A percentile compares a stretch with the other conserved stretches of the same genome.
These are phyloP conservation scores for Trichosporon asahii DNA, from an alignment of 1,284 basidiomycete genomes.

Conservation along the genomic window DNA sequence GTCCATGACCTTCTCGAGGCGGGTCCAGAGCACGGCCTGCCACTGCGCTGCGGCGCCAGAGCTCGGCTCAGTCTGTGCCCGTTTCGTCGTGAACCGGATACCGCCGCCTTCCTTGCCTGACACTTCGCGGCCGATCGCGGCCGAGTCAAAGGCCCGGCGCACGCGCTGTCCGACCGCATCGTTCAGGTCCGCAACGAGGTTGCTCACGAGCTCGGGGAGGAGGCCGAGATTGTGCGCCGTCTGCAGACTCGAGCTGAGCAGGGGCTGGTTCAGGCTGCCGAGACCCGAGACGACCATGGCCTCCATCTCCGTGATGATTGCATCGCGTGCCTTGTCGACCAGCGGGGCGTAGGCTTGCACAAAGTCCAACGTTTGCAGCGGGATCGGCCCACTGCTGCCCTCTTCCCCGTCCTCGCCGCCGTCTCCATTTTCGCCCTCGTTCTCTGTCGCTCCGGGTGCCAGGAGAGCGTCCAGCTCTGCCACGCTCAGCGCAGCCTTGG, in stretches of 20 bases:
- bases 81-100: constrained; percentile 49
- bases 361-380: constrained; percentile 65
- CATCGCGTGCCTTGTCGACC: constrained; percentile 65
- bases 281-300: constrained; percentile 76
- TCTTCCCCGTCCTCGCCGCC: neutral
- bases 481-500: constrained; percentile 83
- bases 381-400: constrained; percentile 20
- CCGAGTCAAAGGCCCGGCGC: constrained; percentile 75
- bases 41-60: constrained; percentile 76
- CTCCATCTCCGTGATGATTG: constrained; percentile 79
- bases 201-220: constrained; percentile 75
- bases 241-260: constrained; percentile 86
- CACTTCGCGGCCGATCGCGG: constrained; percentile 77
- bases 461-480: constrained; percentile 63
- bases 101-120: constrained; percentile 58
- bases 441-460: neutral
- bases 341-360: constrained; percentile 67
- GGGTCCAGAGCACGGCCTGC: constrained; percentile 72
- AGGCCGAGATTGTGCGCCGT: constrained; percentile 88
- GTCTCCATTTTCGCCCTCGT: constrained; percentile 2
- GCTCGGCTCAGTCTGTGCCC: constrained; percentile 74
- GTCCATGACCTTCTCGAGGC: constrained; percentile 76
- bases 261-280: constrained; percentile 70
- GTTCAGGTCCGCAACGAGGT: constrained; percentile 73
- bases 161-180: constrained; percentile 79